Evolutionary conservation across 2,329 filamentous ascomycete species (phyloP).

Genomic region (Botrytis aclada): DNA sequence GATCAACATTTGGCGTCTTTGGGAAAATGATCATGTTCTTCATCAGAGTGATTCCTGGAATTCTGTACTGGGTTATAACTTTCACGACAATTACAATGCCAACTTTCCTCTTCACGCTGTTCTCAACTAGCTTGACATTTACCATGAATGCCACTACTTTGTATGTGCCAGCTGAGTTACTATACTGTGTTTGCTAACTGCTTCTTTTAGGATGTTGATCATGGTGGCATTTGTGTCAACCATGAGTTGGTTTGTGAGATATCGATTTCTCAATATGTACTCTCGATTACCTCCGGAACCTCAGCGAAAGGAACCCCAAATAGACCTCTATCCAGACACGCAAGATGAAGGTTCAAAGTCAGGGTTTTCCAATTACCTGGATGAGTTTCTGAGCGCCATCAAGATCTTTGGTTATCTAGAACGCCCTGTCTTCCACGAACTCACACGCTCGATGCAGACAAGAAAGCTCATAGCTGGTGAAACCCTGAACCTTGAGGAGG

Average conservation of each 20-base stretch:
- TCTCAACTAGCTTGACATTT: constrained; percentile 90
- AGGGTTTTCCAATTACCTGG: constrained; percentile 90
- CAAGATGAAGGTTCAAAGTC: constrained; percentile 88
- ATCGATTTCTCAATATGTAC: constrained; percentile 97
- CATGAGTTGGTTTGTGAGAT: constrained; percentile 88
- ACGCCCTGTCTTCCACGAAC: constrained; percentile 92
- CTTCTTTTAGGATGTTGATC: constrained; percentile 64
- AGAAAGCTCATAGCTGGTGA: constrained; percentile 93
- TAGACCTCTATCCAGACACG: constrained; percentile 91
- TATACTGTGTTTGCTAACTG: constrained; percentile 25
- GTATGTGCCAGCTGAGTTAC: constrained; percentile 48
- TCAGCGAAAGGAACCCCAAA: constrained; percentile 89
- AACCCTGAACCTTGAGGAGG: constrained; percentile 90
- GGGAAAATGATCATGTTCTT: constrained; percentile 53
- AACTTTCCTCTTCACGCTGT: constrained; percentile 81
- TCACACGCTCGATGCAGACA: constrained; percentile 98
- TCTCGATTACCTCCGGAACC: constrained; percentile 89
- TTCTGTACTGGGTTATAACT: constrained; percentile 76
- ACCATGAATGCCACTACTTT: constrained; percentile 98
- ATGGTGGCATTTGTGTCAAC: constrained; percentile 74
- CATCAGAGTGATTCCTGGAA: constrained; percentile 54
- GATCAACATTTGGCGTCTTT: constrained; percentile 57
- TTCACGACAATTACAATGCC: constrained; percentile 87
- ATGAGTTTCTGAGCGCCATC: constrained; percentile 97
- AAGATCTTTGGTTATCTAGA: constrained; percentile 98